Evolutionary conservation across 805 yeast genomes (phyloP), one percentile per base, ranked within the genome.

Genomic region (Saturnispora gosingensis): DNA sequence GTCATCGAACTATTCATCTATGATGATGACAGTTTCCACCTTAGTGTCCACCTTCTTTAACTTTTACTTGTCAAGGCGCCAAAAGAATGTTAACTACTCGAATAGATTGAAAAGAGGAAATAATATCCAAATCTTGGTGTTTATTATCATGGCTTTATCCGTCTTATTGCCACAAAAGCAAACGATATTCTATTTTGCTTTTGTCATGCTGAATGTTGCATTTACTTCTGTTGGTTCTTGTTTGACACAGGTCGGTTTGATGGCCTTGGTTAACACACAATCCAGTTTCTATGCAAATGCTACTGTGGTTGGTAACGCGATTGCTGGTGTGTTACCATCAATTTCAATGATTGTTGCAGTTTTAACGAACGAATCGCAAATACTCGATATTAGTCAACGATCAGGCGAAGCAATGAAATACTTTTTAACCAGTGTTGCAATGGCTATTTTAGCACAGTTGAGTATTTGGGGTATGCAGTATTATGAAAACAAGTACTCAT

Each of bases 301-400:
- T 0, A 85, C 85, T 2, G 87, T 93, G 85, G 90, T 90, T 3
- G 99, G 99, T 1, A 96, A 91, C 66, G 96, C 96, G 0, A 71
- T 91, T 16, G 88, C 97, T 0, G 99, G 99, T 2, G 96, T 93
- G 0, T 69, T 91, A 35, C 98, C 99, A 2, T 81, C 96, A 0
- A 63, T 85, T 18, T 82, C 85, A 13, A 76, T 80, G 58, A 82
- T 81, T 54, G 53, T 76, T 10, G 77, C 85, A 10, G 80, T 79
- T 25, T 60, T 64, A 28, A 55, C 56, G 9, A 63, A 50, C 49
- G 42, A 48, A 11, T 55, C 34, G 50, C 38, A n/a, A 16, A 25
- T 38, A 11, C 22, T 48, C 5, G 53, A 59, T 9, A 45, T 49
- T 5, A 53, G 13, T 44, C 60, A 53, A 52, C 58, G 60, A 55